Conservation (phyloP, 305 asterid species). For the Euphrasia arctica region DNA sequence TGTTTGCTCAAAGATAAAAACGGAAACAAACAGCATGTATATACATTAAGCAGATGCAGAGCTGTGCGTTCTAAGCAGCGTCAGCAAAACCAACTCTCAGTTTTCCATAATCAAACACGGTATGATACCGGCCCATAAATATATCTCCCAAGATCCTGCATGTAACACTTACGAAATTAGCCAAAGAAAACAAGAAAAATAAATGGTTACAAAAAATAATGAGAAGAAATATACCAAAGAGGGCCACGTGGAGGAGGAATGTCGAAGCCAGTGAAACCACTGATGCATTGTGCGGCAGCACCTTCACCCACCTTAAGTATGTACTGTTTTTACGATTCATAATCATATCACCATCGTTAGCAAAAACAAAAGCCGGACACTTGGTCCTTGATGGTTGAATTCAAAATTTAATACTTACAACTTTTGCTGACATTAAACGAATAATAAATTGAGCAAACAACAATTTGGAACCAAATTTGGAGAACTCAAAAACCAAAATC, state of each 20-base stretch:
- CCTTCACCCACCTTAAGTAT: conserved; percentile 72
- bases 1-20: conserved; percentile 8
- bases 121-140: conserved; percentile 97
- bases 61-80: conserved; percentile 52
- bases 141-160: conserved; percentile 91
- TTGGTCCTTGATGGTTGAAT: too few relatives aligned
- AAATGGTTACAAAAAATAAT: not conserved
- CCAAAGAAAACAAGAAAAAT: not conserved
- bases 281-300: conserved; percentile 61
- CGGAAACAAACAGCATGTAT: conserved; percentile 14
- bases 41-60: conserved; percentile 11
- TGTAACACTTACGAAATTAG: conserved; percentile 7
- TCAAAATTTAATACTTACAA: too few relatives aligned
- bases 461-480: too few relatives aligned
- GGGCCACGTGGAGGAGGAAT: conserved; percentile 81
- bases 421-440: not conserved
- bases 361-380: too few relatives aligned
- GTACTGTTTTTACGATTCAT: conserved; percentile 36
- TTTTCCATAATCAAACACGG: conserved; percentile 73
- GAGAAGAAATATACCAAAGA: conserved; percentile 42
- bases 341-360: conserved; percentile 1
- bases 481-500: too few relatives aligned
- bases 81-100: conserved; percentile 87
- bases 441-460: not conserved
- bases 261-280: conserved; percentile 68